These are phyloP conservation scores for Lagenaria siceraria DNA, from an alignment of 306 rosid species.

Conservation along the genomic window DNA sequence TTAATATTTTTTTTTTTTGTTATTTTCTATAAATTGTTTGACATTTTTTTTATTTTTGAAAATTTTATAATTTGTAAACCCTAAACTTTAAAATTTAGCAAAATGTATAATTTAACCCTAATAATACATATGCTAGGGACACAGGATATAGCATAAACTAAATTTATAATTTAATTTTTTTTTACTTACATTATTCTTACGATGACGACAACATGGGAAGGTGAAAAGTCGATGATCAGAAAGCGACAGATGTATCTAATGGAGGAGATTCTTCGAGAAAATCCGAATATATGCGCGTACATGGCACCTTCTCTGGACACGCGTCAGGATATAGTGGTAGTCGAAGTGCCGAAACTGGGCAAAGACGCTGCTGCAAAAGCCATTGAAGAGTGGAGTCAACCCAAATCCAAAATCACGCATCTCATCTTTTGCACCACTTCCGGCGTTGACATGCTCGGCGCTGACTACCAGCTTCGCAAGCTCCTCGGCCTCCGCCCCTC, in stretches of 20 bases:
- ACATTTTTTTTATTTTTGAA: too few species aligned
- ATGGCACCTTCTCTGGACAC: slow-evolving; percentile 52
- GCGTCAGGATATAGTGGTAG: slow-evolving; percentile 46
- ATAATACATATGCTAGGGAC: too few species aligned
- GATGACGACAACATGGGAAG: not conserved
- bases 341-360: slow-evolving; percentile 45
- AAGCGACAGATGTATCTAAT: slow-evolving; percentile 44
- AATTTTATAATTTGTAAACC: too few species aligned
- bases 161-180: too few species aligned
- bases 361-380: slow-evolving; percentile 49
- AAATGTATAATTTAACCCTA: too few species aligned
- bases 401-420: slow-evolving; percentile 49
- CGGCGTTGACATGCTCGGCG: slow-evolving; percentile 54
- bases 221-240: slow-evolving; percentile 50
- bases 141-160: too few species aligned
- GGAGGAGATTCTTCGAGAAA: slow-evolving; percentile 34
- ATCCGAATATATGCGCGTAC: slow-evolving; percentile 32
- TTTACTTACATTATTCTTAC: too few species aligned
- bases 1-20: too few species aligned
- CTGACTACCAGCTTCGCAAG: slow-evolving; percentile 44
- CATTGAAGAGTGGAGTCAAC: slow-evolving; percentile 57
- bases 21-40: too few species aligned
- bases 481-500: slow-evolving; percentile 51
- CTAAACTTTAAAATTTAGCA: too few species aligned
- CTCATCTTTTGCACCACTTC: slow-evolving; percentile 49